Conservation (phyloP, 2,329 filamentous ascomycete species). For the Penicillium vulpinum region DNA sequence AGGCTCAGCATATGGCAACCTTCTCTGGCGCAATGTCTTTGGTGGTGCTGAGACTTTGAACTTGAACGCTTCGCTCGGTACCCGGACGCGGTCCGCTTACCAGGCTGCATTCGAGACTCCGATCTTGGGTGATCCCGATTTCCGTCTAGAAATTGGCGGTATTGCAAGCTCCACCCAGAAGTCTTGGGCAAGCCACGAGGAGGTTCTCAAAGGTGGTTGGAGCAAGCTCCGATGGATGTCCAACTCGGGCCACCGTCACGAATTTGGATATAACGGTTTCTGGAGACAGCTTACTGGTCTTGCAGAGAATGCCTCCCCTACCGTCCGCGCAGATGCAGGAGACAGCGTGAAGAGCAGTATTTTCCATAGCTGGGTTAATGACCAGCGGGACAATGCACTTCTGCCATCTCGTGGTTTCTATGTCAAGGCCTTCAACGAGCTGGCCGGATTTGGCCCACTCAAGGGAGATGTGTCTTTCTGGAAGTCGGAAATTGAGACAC, state of each 20-base stretch:
- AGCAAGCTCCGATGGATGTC: conserved; percentile 75
- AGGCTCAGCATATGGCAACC: conserved; percentile 86
- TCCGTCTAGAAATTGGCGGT: conserved; percentile 75
- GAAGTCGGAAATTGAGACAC: conserved; percentile 84
- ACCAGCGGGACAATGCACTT: conserved; percentile 80
- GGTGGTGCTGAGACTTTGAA: conserved; percentile 89
- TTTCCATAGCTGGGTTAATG: conserved; percentile 75
- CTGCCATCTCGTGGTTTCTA: conserved; percentile 82
- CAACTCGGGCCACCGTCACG: conserved; percentile 66
- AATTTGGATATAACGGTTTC: conserved; percentile 74
- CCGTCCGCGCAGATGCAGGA: conserved; percentile 79
- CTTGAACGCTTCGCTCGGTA: conserved; percentile 83
- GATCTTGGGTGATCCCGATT: conserved; percentile 78
- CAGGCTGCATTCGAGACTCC: conserved; percentile 82
- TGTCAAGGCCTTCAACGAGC: conserved; percentile 71
- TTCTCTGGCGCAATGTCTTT: conserved; percentile 86
- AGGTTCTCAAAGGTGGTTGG: conserved; percentile 75
- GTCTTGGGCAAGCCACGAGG: conserved; percentile 91
- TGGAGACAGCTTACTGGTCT: conserved; percentile 91
- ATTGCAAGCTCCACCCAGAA: conserved; percentile 84
- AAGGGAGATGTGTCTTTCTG: conserved; percentile 90
- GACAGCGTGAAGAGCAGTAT: conserved; percentile 88
- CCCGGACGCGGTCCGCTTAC: conserved; percentile 87
- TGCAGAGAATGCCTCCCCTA: conserved; percentile 71
- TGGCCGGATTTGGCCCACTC: conserved; percentile 84